phyloP scores from a whole-genome alignment of 176 grass and related monocot genomes.

The barley (Hordeum vulgare) region MorexV3_pseudomolecules_assembly NC_058522.1:336871005-336871504 shows the following conservation, averaged over 20 bases:
- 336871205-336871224: background rate
- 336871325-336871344: background rate
- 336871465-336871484: conserved; percentile 4
- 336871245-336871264: background rate
- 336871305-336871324: background rate
- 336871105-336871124: background rate
- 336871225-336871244: background rate
- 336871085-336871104: background rate
- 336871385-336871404: conserved; percentile 3
- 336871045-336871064: conserved; percentile 10
- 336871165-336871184: background rate
- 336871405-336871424: conserved; percentile 11
- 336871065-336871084: background rate
- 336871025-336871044: conserved; percentile 21
- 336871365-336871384: conserved; percentile 7
- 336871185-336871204: conserved; percentile 21
- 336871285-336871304: conserved; percentile 9
- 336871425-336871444: background rate
- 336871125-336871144: conserved; percentile 1
- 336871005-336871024: conserved; percentile 22
- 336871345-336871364: background rate
- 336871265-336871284: conserved; percentile 14
- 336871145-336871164: background rate
- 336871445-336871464: background rate
- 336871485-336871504: conserved; percentile 9